These are phyloP conservation scores for Aspergillus alliaceus DNA, from an alignment of 2,329 filamentous ascomycete species.

Conservation along the genomic window DNA sequence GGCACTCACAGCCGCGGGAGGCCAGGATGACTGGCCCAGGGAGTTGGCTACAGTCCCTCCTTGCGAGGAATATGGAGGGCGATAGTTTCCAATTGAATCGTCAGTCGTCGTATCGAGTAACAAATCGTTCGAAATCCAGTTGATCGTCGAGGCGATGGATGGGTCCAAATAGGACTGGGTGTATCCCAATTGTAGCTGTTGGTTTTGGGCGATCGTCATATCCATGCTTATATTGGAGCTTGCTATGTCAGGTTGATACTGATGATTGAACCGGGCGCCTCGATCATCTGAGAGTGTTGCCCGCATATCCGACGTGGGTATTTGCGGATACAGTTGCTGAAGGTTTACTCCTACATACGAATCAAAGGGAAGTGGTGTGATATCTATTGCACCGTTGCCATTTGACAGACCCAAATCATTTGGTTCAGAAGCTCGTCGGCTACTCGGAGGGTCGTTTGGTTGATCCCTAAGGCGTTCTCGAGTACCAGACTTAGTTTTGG, in stretches of 20 bases:
- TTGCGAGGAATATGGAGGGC: slow-evolving; percentile 20
- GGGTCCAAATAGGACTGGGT: slow-evolving; percentile 27
- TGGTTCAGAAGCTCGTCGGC: slow-evolving; percentile 1
- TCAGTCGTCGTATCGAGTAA: slow-evolving; percentile 19
- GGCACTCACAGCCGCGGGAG: slow-evolving; percentile 25
- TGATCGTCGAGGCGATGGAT: slow-evolving; percentile 32
- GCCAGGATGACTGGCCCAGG: slow-evolving; percentile 25
- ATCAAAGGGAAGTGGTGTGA: slow-evolving; percentile 9
- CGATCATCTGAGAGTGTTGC: slow-evolving; percentile 8
- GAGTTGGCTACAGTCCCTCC: slow-evolving; percentile 17
- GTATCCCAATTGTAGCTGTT: slow-evolving; percentile 24
- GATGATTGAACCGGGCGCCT: slow-evolving; percentile 4
- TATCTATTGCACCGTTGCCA: slow-evolving; percentile 8
- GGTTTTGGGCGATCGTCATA: slow-evolving; percentile 17
- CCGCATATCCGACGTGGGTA: slow-evolving; percentile 10
- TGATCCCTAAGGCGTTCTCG: not conserved
- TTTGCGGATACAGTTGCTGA: slow-evolving; percentile 11
- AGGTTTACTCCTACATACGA: slow-evolving; percentile 10
- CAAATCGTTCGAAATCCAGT: slow-evolving; percentile 38
- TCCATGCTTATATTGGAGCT: slow-evolving; percentile 16
- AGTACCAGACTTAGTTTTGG: slow-evolving; percentile 1
- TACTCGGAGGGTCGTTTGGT: not conserved
- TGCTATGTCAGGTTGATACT: slow-evolving; percentile 10
- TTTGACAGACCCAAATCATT: slow-evolving; percentile 8
- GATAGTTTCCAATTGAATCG: slow-evolving; percentile 9